phyloP scores from a whole-genome alignment of 2,329 filamentous ascomycete species.

The Pseudocercospora musae region DNA sequence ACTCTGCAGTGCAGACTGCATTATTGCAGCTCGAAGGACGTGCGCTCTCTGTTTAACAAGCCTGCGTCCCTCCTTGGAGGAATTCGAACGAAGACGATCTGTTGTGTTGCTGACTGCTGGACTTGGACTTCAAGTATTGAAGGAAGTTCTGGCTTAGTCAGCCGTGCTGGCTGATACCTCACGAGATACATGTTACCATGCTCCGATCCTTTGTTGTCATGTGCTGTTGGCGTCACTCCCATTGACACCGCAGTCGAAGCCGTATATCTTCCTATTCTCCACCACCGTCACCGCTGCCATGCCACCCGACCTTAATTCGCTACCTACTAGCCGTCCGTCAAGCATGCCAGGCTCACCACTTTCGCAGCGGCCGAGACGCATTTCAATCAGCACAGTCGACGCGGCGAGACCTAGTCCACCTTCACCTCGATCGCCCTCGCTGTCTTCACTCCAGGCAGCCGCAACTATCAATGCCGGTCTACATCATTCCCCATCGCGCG shows the following conservation, averaged over 20 bases:
- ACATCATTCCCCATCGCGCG: slow-evolving; percentile 46
- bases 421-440: slow-evolving; percentile 61
- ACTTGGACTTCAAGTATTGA: too few species aligned
- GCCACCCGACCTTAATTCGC: slow-evolving; percentile 59
- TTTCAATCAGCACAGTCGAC: slow-evolving; percentile 34
- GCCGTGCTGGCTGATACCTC: not conserved
- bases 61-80: too few species aligned
- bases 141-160: too few species aligned
- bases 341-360: slow-evolving; percentile 35
- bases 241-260: not conserved
- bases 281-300: slow-evolving; percentile 33
- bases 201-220: not conserved
- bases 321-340: slow-evolving; percentile 37
- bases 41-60: too few species aligned
- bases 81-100: too few species aligned
- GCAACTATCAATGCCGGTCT: slow-evolving; percentile 71
- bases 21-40: too few species aligned
- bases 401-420: slow-evolving; percentile 48
- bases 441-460: slow-evolving; percentile 68
- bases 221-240: not conserved
- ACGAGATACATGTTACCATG: not conserved
- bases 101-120: too few species aligned
- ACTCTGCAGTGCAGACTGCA: too few species aligned
- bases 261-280: not conserved
- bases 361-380: slow-evolving; percentile 29